Percentiles rank a stretch among this genome's conserved stretches.
Evolutionary conservation across 441 rosid genomes (phyloP).

Genomic region (Populus hybrid): DNA sequence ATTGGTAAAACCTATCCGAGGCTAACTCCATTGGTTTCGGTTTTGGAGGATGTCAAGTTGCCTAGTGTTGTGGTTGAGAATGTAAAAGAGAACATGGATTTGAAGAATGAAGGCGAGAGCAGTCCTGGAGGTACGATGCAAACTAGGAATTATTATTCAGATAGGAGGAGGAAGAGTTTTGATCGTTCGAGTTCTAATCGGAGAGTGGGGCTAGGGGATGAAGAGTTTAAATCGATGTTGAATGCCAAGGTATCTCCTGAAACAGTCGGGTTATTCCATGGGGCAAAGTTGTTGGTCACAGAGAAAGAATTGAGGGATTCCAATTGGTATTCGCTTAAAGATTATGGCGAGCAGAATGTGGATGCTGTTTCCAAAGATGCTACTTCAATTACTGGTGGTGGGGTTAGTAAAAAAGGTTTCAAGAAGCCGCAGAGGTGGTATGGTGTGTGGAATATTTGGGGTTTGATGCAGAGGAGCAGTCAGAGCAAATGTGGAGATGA

Average conservation of each 20-base stretch:
- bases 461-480: slow-evolving; percentile 64
- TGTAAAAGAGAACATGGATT: slow-evolving; percentile 20
- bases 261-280: slow-evolving; percentile 63
- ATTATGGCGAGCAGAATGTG: slow-evolving; percentile 38
- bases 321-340: slow-evolving; percentile 60
- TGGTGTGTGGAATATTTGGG: slow-evolving; percentile 78
- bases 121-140: slow-evolving; percentile 88
- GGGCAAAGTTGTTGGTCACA: slow-evolving; percentile 68
- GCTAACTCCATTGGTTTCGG: slow-evolving; percentile 69
- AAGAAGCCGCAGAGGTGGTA: slow-evolving; percentile 76
- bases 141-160: slow-evolving; percentile 84
- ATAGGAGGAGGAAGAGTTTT: slow-evolving; percentile 71
- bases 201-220: slow-evolving; percentile 73
- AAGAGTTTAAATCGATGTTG: slow-evolving; percentile 60
- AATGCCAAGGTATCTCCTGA: slow-evolving; percentile 81
- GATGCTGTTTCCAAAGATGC: slow-evolving; percentile 54
- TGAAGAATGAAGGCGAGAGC: slow-evolving; percentile 37
- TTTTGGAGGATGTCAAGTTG: slow-evolving; percentile 68
- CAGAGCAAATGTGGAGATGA: slow-evolving; percentile 70
- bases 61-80: slow-evolving; percentile 65
- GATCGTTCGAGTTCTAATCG: slow-evolving; percentile 67
- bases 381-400: slow-evolving; percentile 48
- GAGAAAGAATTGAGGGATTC: slow-evolving; percentile 74
- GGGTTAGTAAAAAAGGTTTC: slow-evolving; percentile 27
- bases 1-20: slow-evolving; percentile 60